Evolutionary conservation across 2,329 filamentous ascomycete species (phyloP).

Genomic region (Byssoonygena ceratinophila): DNA sequence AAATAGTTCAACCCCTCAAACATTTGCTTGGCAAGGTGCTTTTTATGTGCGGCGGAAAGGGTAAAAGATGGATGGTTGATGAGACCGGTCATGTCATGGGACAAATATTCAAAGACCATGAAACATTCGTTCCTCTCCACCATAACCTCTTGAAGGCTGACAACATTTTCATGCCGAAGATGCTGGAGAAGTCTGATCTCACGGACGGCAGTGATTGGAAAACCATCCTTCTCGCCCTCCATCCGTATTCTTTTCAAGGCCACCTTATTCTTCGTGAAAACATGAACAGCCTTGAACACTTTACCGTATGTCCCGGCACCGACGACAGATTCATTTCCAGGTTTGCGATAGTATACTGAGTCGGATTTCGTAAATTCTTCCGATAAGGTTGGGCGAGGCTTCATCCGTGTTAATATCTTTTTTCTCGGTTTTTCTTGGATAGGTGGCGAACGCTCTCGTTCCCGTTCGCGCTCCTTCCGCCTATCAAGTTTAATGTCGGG

Average conservation of each 20-base stretch:
- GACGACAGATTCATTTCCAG: slow-evolving; percentile 93
- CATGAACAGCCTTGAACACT: slow-evolving; percentile 82
- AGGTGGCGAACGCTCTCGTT: slow-evolving; percentile 32
- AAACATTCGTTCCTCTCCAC: slow-evolving; percentile 98
- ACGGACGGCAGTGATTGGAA: slow-evolving; percentile 89
- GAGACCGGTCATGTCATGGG: slow-evolving; percentile 87
- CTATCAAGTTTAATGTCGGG: slow-evolving; percentile 30
- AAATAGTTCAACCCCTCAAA: slow-evolving; percentile 92
- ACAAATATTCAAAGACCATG: slow-evolving; percentile 98
- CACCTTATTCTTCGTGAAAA: slow-evolving; percentile 64
- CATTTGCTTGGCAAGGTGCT: slow-evolving; percentile 82
- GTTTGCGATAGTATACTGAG: slow-evolving; percentile 89
- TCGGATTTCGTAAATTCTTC: slow-evolving; percentile 66
- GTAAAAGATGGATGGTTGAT: slow-evolving; percentile 90
- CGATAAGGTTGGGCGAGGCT: slow-evolving; percentile 58
- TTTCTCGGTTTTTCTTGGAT: slow-evolving; percentile 43
- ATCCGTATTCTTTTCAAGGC: slow-evolving; percentile 98
- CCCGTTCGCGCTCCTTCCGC: slow-evolving; percentile 26
- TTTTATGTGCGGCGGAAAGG: slow-evolving; percentile 75
- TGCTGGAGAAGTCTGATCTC: slow-evolving; percentile 97
- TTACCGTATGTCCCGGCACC: slow-evolving; percentile 93
- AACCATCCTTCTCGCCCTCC: slow-evolving; percentile 98
- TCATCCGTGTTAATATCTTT: slow-evolving; percentile 58
- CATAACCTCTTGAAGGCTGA: slow-evolving; percentile 93
- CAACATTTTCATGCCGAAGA: slow-evolving; percentile 75